Evolutionary conservation across 148 eudicot genomes (phyloP), one percentile per base, ranked within the genome.

Genomic region (Rhododendron simsii): DNA sequence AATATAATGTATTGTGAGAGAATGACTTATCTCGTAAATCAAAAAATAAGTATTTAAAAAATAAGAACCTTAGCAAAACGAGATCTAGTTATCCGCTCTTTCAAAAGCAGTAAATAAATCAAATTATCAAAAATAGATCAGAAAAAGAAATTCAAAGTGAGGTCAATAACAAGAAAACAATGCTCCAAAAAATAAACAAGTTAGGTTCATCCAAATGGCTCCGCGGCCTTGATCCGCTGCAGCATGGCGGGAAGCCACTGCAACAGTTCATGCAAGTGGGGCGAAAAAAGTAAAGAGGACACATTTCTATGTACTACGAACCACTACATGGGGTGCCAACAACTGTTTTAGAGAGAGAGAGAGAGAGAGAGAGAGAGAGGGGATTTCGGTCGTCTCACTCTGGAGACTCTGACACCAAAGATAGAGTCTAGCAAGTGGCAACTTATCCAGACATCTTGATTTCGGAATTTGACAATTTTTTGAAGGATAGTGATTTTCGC

Each of bases 381-480:
- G 45, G 81, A 78, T 78, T 78, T 44, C 81, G 53, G 81, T 78
- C 81, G 28, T 23, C 81, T 41, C 53, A 39, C 13, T 23, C 39
- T 37, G 39, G 39, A 37, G 39, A 37, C 39, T 37, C 53, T 78
- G 81, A 78, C 81, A 77, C 80, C 80, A 77, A 77, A 47, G 81
- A 21, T 10, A 44, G 8, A 39, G 55, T 51, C 16, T 13, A 13
- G 2, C 55, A 51, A 13, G 16, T 13, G 51, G 13, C 51, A 11
- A 48, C 13, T 8, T 53, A 18, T 0, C 6, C 20, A 18, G 5
- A 53, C 1, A 53, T 53, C 20, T 55, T 16, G 1, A 55, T 55
- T 16, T 55, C 0, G 3, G 3, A 15, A 55, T 3, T 55, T 13
- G 6, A 4, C 18, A 55, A 55, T 15, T 0, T 55, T 0, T 3